Percentiles rank a stretch among this genome's conserved stretches.
Conservation (phyloP, 2,329 filamentous ascomycete genomes). For the Fusarium papillatum region DNA sequence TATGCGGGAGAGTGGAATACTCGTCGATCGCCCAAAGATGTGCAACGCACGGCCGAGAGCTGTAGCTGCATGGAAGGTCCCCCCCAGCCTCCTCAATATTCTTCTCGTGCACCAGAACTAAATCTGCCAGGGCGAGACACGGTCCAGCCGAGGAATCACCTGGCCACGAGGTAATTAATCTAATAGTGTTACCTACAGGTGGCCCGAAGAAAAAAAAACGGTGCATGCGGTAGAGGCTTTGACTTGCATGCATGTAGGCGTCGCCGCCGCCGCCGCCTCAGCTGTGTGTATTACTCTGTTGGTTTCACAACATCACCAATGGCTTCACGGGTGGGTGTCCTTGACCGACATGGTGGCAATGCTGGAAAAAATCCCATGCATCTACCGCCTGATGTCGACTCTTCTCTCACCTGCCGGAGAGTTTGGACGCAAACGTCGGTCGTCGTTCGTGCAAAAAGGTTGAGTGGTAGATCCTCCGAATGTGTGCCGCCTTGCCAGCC, state of each 20-base stretch:
- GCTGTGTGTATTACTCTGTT: slow-evolving; percentile 12
- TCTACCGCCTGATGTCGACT: not conserved
- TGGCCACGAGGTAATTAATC: slow-evolving; percentile 29
- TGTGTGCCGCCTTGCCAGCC: slow-evolving; percentile 12
- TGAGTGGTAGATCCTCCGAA: slow-evolving; percentile 16
- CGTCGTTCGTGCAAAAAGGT: slow-evolving; percentile 5
- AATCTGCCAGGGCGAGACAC: slow-evolving; percentile 32
- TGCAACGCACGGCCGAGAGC: not conserved
- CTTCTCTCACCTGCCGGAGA: not conserved
- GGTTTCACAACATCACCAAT: not conserved
- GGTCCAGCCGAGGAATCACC: slow-evolving; percentile 1
- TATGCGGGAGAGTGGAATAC: slow-evolving; percentile 35
- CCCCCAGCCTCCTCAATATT: slow-evolving; percentile 13
- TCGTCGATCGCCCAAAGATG: slow-evolving; percentile 23
- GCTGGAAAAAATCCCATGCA: not conserved
- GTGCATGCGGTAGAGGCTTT: slow-evolving; percentile 9
- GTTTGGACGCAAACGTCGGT: slow-evolving; percentile 17
- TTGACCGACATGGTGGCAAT: slow-evolving; percentile 18
- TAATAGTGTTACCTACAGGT: slow-evolving; percentile 14
- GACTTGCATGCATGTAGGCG: slow-evolving; percentile 30
- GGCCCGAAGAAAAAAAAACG: slow-evolving; percentile 1
- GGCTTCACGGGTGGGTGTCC: not conserved
- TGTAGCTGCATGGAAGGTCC: slow-evolving; percentile 7
- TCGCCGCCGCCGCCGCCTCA: not conserved
- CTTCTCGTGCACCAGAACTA: slow-evolving; percentile 8